Evolutionary conservation across 1,284 basidiomycete species (phyloP), one percentile per base, ranked within the genome.

Genomic region (Ceratobasidium sp.): DNA sequence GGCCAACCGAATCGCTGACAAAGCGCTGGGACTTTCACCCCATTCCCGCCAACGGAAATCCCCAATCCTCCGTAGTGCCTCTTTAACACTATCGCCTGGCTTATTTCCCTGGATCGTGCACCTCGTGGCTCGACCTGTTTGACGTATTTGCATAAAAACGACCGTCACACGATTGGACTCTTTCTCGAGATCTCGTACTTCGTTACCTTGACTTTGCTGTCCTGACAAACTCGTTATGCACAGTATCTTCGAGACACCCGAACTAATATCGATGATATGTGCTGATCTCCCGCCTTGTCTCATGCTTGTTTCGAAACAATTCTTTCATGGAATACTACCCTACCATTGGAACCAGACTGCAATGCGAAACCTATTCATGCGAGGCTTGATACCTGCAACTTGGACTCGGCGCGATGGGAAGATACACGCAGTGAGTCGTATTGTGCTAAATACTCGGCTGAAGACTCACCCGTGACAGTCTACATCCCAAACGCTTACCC

Each of bases 171-270:
- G 33, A 33, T 33, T 33, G 33, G 33, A 33, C 33, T 33, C 33
- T 33, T 33, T 33, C 33, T 33, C 33, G 33, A 33, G 33, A 33
- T 33, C 33, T 33, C 33, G 33, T 33, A 33, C 33, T 33, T 33
- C 33, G 33, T 33, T 33, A 33, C 46, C 17, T 48, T 48, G 46
- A 48, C 46, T 17, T 48, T 17, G 17, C 46, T 54, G 7, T 54
- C 13, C 15, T n/a, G 52, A 54, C 23, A 33, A 28, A 48, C 57
- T 59, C 23, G 28, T 15, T 12, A 59, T 59, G 57, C 57, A 33
- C 28, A n/a, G 57, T 59, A 59, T 59, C 26, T 59, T 59, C 26
- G 23, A 59, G 26, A 59, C 57, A 9, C 57, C 57, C 13, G 57
- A 59, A 26, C 57, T 59, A 33, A 26, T 59, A n/a, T 13, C 57